Base-by-base conservation (phyloP, 257 asterid species). In the Ballota nigra region DNA sequence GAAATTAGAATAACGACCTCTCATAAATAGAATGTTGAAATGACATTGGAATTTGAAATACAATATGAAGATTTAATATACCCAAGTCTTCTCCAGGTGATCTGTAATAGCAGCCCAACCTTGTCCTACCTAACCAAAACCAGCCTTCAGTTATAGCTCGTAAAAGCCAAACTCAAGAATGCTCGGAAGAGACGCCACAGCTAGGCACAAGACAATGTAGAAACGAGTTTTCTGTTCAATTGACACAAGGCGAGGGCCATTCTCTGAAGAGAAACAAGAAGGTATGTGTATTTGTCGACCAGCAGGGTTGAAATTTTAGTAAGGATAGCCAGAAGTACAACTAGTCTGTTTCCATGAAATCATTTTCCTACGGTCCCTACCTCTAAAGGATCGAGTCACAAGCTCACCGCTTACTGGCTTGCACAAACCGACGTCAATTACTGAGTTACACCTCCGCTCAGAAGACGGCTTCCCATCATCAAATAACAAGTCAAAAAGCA, bases 341-440 rank as follows among this genome's bases (percentile, higher is more conserved):
- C 34, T 72, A 13, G 74, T 78, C 71, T 82, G 93, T 73, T 94
- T 91, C 97, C 98, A 94, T 1, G 97, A 94, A 66, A 94, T 88
- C 97, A 94, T 84, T 80, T 89, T 94, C 79, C 97, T 85, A 13
- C 86, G 87, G 78, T 91, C 97, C 83, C 97, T 84, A 43, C 98
- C 98, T 68, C 98, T 86, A 74, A 86, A 87, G 66, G 96, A 86
- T 65, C 97, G 87, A 61, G 83, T 77, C 56, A 82, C 85, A 41
- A 89, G 85, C 65, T 78, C 83, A 20, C 96, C 97, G 22, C 75
- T 84, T 55, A 83, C 79, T 6, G 96, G 98, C 80, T 82, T 91
- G 80, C 96, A 86, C 78, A 89, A 75, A 77, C 96, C 98, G 43
- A 88, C 79, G 70, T 92, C 98, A 63, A 88, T 80, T 58, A 88